Conservation (phyloP, 2,329 filamentous ascomycete genomes). For the Pleomassaria siparia region DNA sequence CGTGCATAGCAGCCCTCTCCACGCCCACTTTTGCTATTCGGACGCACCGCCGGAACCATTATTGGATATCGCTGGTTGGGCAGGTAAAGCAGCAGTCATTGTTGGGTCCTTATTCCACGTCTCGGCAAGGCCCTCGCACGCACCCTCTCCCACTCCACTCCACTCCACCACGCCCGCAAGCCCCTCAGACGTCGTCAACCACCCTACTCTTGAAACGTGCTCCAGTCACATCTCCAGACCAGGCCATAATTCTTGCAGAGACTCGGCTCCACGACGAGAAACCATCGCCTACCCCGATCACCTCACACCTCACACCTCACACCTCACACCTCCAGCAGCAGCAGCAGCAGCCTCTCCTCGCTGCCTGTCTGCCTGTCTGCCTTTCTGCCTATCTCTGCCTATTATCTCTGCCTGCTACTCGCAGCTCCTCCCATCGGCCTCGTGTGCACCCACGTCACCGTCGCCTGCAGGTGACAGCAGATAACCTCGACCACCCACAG, state of each 20-base stretch:
- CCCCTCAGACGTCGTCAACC: conserved; percentile 21
- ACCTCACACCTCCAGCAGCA: no score
- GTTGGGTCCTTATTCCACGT: conserved; percentile 22
- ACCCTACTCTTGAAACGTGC: conserved; percentile 7
- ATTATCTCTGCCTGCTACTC: no score
- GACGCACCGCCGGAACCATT: conserved; percentile 4
- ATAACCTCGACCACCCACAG: background rate
- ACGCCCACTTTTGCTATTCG: conserved; percentile 1
- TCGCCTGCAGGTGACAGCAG: conserved; percentile 1
- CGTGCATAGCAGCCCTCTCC: background rate
- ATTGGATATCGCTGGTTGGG: conserved; percentile 1
- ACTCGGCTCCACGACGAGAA: background rate
- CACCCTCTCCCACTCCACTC: conserved; percentile 27
- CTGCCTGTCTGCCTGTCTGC: background rate
- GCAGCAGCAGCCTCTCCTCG: conserved; percentile 16
- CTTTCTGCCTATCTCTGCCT: background rate
- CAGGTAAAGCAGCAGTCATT: conserved; percentile 1
- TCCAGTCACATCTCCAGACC: conserved; percentile 4
- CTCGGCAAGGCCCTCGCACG: conserved; percentile 36
- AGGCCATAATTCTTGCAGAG: conserved; percentile 7
- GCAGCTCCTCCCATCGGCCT: background rate
- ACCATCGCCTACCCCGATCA: conserved; percentile 17
- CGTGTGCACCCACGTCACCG: conserved; percentile 8
- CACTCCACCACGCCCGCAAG: conserved; percentile 17
- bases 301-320: conserved; percentile 17